phyloP scores from a whole-genome alignment of 2,329 filamentous ascomycete genomes.

The Ceratocystiopsis sp. region DNA sequence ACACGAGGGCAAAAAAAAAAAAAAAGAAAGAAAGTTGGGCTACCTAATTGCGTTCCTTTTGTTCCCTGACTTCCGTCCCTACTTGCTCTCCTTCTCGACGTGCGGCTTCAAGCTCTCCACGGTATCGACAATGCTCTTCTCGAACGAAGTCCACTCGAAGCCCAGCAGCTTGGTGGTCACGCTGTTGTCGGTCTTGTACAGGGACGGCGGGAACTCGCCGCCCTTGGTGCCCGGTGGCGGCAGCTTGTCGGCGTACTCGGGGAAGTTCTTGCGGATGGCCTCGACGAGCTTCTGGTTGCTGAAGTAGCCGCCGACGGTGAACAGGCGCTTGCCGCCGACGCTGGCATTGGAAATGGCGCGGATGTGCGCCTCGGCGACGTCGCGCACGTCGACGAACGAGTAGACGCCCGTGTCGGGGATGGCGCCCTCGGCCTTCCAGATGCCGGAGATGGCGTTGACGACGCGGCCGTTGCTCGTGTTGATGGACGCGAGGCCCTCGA shows the following conservation, averaged over 20 bases:
- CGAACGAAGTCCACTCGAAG: slow-evolving; percentile 42
- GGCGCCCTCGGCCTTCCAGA: slow-evolving; percentile 22
- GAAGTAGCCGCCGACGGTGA: slow-evolving; percentile 30
- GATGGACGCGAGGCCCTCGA: slow-evolving; percentile 23
- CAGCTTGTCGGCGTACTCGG: slow-evolving; percentile 29
- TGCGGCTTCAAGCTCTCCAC: slow-evolving; percentile 40
- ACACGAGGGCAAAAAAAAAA: too few species aligned
- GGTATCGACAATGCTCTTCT: slow-evolving; percentile 45
- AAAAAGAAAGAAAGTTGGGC: too few species aligned
- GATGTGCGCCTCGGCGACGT: slow-evolving; percentile 36
- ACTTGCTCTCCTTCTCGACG: not conserved
- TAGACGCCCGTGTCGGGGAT: slow-evolving; percentile 25
- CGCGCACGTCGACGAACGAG: slow-evolving; percentile 39
- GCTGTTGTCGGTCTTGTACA: slow-evolving; percentile 40
- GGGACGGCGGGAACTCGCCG: slow-evolving; percentile 23
- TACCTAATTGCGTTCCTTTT: too few species aligned
- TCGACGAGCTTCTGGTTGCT: slow-evolving; percentile 27
- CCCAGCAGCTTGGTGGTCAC: slow-evolving; percentile 42
- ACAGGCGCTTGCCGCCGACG: slow-evolving; percentile 32
- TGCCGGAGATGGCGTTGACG: slow-evolving; percentile 28
- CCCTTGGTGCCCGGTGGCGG: slow-evolving; percentile 27
- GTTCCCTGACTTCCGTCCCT: too few species aligned
- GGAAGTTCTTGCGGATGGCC: slow-evolving; percentile 29
- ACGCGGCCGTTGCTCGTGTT: slow-evolving; percentile 19
- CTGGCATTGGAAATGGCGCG: slow-evolving; percentile 30